A percentile compares a stretch with the other conserved stretches of the same genome.
Conservation (phyloP, 306 rosid genomes). For the apple (Malus domestica) region ASM211411v1 NC_041803.1:16084001-16084500, state of each 20-base stretch:
- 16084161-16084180: conserved; percentile 48
- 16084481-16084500: background rate
- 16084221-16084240: conserved; percentile 98
- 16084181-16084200: conserved; percentile 79
- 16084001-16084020: no score
- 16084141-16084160: background rate
- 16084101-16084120: background rate
- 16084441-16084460: background rate
- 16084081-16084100: background rate
- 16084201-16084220: conserved; percentile 81
- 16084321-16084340: background rate
- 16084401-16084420: background rate
- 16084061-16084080: background rate
- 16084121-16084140: background rate
- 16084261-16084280: conserved; percentile 90
- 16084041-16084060: background rate
- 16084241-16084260: conserved; percentile 91
- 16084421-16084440: background rate
- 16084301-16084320: conserved; percentile 24
- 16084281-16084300: conserved; percentile 40
- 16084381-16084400: background rate
- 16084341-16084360: background rate
- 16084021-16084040: background rate
- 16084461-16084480: background rate
- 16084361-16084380: background rate